Percentiles rank a stretch among this genome's conserved stretches.
Conservation (phyloP, 2,329 filamentous ascomycete species). For the Endoconidiophora polonica region DNA sequence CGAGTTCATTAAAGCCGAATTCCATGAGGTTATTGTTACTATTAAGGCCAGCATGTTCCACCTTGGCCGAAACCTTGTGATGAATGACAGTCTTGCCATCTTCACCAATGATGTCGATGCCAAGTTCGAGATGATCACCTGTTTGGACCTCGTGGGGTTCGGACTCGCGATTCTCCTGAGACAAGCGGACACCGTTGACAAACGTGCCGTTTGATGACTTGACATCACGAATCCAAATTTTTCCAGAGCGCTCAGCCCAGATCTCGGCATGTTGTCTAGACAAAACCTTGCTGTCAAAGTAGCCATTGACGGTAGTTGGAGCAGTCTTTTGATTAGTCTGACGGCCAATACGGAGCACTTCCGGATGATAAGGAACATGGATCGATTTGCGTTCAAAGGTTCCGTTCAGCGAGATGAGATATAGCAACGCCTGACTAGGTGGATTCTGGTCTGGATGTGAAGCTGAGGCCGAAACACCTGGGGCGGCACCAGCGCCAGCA, state of each 20-base stretch:
- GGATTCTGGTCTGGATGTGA: slow-evolving; percentile 32
- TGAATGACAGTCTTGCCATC: slow-evolving; percentile 98
- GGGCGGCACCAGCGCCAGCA: slow-evolving; percentile 38
- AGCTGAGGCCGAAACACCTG: slow-evolving; percentile 25
- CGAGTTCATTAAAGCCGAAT: slow-evolving; percentile 82
- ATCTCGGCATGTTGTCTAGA: slow-evolving; percentile 94
- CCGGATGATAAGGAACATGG: slow-evolving; percentile 79
- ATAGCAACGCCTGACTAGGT: slow-evolving; percentile 59
- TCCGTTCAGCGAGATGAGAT: slow-evolving; percentile 78
- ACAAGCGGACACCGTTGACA: slow-evolving; percentile 80
- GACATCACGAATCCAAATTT: slow-evolving; percentile 90
- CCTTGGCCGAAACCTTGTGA: slow-evolving; percentile 92
- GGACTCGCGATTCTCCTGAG: slow-evolving; percentile 87
- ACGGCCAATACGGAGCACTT: slow-evolving; percentile 82
- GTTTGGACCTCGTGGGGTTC: slow-evolving; percentile 88
- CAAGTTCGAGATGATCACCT: slow-evolving; percentile 80
- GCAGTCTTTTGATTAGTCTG: slow-evolving; percentile 96
- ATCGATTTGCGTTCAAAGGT: slow-evolving; percentile 98
- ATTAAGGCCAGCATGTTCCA: slow-evolving; percentile 83
- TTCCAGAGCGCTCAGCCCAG: slow-evolving; percentile 70
- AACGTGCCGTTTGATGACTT: slow-evolving; percentile 99
- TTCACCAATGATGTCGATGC: slow-evolving; percentile 96
- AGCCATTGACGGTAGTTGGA: slow-evolving; percentile 80
- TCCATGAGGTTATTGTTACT: slow-evolving; percentile 64
- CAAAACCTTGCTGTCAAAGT: slow-evolving; percentile 94